Conservation (phyloP, 768 basidiomycete species). For the Pulveroboletus sp. region DNA sequence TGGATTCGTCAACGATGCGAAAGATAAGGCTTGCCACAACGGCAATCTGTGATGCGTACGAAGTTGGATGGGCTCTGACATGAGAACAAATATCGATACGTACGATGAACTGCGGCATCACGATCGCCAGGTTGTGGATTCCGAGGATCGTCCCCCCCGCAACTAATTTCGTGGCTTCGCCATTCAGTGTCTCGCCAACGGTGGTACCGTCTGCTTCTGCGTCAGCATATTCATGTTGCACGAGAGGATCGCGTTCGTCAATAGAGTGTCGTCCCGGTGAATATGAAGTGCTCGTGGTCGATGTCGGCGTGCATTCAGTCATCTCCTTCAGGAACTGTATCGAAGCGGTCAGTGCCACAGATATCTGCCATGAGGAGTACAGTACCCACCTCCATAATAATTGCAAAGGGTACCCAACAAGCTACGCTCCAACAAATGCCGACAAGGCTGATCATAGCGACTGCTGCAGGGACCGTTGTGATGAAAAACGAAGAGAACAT, state of each 20-base stretch:
- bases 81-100: conserved; percentile 28
- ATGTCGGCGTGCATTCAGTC: conserved; percentile 31
- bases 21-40: conserved; percentile 86
- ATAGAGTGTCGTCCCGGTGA: conserved; percentile 31
- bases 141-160: conserved; percentile 91
- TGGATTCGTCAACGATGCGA: conserved; percentile 62
- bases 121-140: conserved; percentile 93
- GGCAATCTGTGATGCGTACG: conserved; percentile 57
- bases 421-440: conserved; percentile 97
- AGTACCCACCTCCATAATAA: conserved; percentile 88
- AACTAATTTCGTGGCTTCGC: conserved; percentile 41
- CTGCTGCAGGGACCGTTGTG: conserved; percentile 70
- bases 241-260: conserved; percentile 47
- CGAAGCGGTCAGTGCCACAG: neutral
- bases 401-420: conserved; percentile 97
- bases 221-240: conserved; percentile 44
- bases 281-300: conserved; percentile 17
- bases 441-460: conserved; percentile 74
- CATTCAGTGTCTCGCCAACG: conserved; percentile 26
- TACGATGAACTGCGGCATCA: conserved; percentile 91
- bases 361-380: conserved; percentile 33
- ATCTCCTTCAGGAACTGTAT: conserved; percentile 72
- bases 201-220: conserved; percentile 42
- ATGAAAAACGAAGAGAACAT: conserved; percentile 88
- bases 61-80: neutral